These are phyloP conservation scores for Nyctanthes arbortristis DNA, from an alignment of 257 asterid genomes.

Conservation along the genomic window DNA sequence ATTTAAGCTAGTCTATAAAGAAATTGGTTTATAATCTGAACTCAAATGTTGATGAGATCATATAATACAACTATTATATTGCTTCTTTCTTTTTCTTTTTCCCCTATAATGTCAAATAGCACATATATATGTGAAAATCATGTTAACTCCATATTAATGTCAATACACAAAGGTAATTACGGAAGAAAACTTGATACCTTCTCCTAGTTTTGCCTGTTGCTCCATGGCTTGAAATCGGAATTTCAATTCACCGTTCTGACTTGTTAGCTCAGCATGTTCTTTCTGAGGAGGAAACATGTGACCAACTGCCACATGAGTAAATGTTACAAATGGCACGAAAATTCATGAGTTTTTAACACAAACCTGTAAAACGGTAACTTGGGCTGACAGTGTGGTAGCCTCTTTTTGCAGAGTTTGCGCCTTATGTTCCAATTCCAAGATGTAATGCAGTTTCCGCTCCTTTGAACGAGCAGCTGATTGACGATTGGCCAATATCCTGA, in stretches of 20 bases:
- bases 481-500: slow-evolving; percentile 88
- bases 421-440: slow-evolving; percentile 91
- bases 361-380: slow-evolving; percentile 73
- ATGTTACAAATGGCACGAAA: slow-evolving; percentile 11
- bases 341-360: slow-evolving; percentile 7
- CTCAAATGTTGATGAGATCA: neutral
- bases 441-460: slow-evolving; percentile 87
- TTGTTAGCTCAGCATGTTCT: slow-evolving; percentile 52
- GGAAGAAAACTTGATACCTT: slow-evolving; percentile 49
- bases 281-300: slow-evolving; percentile 50
- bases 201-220: slow-evolving; percentile 85
- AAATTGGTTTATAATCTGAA: neutral
- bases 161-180: neutral
- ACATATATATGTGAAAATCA: neutral
- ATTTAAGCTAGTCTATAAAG: no score
- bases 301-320: neutral
- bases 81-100: neutral
- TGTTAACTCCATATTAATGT: slow-evolving; percentile 1
- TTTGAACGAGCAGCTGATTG: slow-evolving; percentile 97
- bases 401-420: slow-evolving; percentile 81
- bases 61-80: neutral
- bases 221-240: slow-evolving; percentile 83
- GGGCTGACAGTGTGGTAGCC: slow-evolving; percentile 71
- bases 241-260: slow-evolving; percentile 79
- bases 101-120: neutral